phyloP scores from a whole-genome alignment of 208 protist genomes.

The Zelonia costaricensis region DNA sequence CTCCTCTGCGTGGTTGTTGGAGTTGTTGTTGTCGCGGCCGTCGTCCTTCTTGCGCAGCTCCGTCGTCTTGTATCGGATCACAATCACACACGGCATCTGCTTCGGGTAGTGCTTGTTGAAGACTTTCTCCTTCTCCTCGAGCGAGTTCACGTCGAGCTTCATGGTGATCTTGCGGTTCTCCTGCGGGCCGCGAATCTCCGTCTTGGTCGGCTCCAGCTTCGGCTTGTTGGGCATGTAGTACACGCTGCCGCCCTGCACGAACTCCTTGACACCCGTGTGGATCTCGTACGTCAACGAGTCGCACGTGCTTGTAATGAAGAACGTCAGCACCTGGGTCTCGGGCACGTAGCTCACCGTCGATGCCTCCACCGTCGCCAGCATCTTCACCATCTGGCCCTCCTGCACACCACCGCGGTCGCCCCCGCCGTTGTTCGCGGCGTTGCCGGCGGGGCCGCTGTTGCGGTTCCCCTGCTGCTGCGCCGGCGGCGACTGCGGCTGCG shows the following conservation, averaged over 20 bases:
- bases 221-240: conserved; percentile 90
- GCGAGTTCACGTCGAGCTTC: conserved; percentile 69
- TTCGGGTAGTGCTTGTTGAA: conserved; percentile 91
- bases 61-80: conserved; percentile 81
- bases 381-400: conserved; percentile 93
- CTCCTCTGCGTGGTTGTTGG: conserved; percentile 29
- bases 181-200: conserved; percentile 62
- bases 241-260: conserved; percentile 65
- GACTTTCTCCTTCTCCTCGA: conserved; percentile 83
- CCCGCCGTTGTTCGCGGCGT: conserved; percentile 18
- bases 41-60: conserved; percentile 58
- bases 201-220: conserved; percentile 85
- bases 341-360: conserved; percentile 78
- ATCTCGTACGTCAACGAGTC: conserved; percentile 86
- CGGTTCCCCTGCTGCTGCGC: conserved; percentile 31
- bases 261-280: conserved; percentile 90
- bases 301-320: conserved; percentile 74
- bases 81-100: conserved; percentile 90
- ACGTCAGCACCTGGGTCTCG: conserved; percentile 67
- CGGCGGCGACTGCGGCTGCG: conserved; percentile 6
- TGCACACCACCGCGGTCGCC: conserved; percentile 70
- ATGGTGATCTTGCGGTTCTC: conserved; percentile 78
- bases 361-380: conserved; percentile 87
- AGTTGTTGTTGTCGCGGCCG: conserved; percentile 21
- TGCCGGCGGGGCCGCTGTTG: conserved; percentile 24